phyloP scores from a whole-genome alignment of 257 asterid species.

The Penstemon davidsonii region DNA sequence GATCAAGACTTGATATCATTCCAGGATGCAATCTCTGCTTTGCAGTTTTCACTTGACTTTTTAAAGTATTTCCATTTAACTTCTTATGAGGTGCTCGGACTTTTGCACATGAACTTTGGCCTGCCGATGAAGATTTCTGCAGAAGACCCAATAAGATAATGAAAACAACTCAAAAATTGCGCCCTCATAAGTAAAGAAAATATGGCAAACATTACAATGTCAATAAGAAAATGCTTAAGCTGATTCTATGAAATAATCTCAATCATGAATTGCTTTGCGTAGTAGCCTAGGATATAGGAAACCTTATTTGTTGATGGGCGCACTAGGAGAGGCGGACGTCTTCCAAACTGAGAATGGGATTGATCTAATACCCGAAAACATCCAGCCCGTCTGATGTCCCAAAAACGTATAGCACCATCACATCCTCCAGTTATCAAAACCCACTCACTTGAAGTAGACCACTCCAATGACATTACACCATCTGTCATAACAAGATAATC shows the following conservation, averaged over 20 bases:
- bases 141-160: conserved; percentile 27
- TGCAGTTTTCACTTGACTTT: conserved; percentile 54
- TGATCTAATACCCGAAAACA: conserved; percentile 92
- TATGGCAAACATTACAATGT: conserved; percentile 6
- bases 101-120: conserved; percentile 50
- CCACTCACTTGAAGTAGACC: conserved; percentile 98
- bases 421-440: conserved; percentile 95
- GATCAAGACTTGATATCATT: conserved; percentile 85
- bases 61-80: conserved; percentile 50
- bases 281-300: conserved; percentile 22
- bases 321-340: conserved; percentile 69
- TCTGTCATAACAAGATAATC: conserved; percentile 45
- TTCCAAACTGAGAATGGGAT: conserved; percentile 85
- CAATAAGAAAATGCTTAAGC: conserved; percentile 1
- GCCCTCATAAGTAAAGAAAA: conserved; percentile 17
- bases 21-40: conserved; percentile 97
- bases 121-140: conserved; percentile 62
- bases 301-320: conserved; percentile 74
- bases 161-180: not conserved
- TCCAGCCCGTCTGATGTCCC: conserved; percentile 99
- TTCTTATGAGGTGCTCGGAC: conserved; percentile 63
- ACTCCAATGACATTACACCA: conserved; percentile 95
- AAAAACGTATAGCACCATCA: conserved; percentile 97
- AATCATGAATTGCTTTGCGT: conserved; percentile 5
- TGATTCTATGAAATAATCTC: conserved; percentile 17